A percentile compares a stretch with the other conserved stretches of the same genome.
phyloP scores from a whole-genome alignment of 2,329 filamentous ascomycete species.

The Pleoardoris graminearum region DNA sequence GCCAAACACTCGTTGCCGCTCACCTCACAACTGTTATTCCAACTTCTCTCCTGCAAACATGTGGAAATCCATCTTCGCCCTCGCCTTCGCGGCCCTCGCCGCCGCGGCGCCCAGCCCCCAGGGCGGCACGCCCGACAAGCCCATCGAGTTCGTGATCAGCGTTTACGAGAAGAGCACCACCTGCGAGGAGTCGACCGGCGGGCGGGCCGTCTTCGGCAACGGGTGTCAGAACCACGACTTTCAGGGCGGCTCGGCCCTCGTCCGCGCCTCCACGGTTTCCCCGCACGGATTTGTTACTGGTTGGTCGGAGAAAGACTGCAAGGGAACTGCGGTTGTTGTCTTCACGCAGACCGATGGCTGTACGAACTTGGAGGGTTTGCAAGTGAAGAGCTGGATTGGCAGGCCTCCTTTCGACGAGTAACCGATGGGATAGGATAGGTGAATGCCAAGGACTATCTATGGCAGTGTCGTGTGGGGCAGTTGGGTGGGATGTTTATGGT shows the following conservation, averaged over 20 bases:
- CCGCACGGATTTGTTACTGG: not conserved
- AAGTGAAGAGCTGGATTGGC: conserved; percentile 6
- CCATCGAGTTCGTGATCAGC: conserved; percentile 5
- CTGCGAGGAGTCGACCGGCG: not conserved
- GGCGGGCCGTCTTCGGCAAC: not conserved
- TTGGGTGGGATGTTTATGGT: too few species aligned
- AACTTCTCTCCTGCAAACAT: not conserved
- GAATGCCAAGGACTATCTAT: too few species aligned
- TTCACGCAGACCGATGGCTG: conserved; percentile 5
- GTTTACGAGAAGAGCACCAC: conserved; percentile 1
- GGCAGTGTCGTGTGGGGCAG: too few species aligned
- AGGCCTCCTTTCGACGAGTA: not conserved
- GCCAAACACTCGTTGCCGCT: too few species aligned
- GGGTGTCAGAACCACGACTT: not conserved
- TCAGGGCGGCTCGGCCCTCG: conserved; percentile 3
- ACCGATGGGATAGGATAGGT: not conserved
- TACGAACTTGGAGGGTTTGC: not conserved
- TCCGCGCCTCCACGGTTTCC: not conserved
- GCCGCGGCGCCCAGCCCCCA: not conserved
- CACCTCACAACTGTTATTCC: too few species aligned
- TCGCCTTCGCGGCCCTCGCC: conserved; percentile 1
- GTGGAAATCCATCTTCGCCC: conserved; percentile 3
- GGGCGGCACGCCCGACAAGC: not conserved
- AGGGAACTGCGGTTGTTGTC: not conserved
- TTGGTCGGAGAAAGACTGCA: not conserved